Evolutionary conservation across 345 rosid species (phyloP), one percentile per base, ranked within the genome.

Genomic region (Ceriops zippeliana): DNA sequence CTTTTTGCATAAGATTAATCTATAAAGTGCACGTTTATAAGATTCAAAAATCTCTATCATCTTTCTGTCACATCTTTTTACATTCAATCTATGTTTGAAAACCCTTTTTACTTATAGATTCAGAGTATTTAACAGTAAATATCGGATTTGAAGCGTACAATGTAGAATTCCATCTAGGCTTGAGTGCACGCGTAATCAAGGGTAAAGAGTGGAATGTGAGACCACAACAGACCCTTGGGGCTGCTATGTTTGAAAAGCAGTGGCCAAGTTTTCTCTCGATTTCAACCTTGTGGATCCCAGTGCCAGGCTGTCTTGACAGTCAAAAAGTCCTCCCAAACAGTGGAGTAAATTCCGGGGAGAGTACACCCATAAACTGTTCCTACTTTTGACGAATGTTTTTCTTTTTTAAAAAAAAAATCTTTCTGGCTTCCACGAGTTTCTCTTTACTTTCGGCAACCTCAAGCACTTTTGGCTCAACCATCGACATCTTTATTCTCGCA

Each of bases 231-330:
- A 24, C 28, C 51, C 37, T 34, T 34, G 6, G 49, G 68, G 63
- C 74, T 69, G 26, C 69, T 19, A 30, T 65, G 62, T 73, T 66
- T 35, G 66, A 73, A 73, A 73, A 46, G 20, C 8, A 24, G 26
- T 19, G 42, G n/a, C 13, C 72, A 61, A 38, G 24, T 46, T 34
- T 65, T 11, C 20, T 31, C n/a, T n/a, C 20, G 46, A 10, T 74
- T 62, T 62, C 60, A 73, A 73, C 28, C 8, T 10, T 46, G 70
- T 61, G 76, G 76, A 52, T 72, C 71, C 67, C 67, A 60, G 20
- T 20, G 34, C 68, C 46, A 42, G 49, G 31, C 68, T 54, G 58
- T 52, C 56, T 61, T 19, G 21, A 61, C 67, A 26, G 71, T 73
- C 67, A 67, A 53, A 73, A 66, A 37, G 42, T 22, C 1, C 6